Percentiles rank a stretch among this genome's conserved stretches.
Evolutionary conservation across 306 rosid genomes (phyloP).

Genomic region (Prunus campanulata): DNA sequence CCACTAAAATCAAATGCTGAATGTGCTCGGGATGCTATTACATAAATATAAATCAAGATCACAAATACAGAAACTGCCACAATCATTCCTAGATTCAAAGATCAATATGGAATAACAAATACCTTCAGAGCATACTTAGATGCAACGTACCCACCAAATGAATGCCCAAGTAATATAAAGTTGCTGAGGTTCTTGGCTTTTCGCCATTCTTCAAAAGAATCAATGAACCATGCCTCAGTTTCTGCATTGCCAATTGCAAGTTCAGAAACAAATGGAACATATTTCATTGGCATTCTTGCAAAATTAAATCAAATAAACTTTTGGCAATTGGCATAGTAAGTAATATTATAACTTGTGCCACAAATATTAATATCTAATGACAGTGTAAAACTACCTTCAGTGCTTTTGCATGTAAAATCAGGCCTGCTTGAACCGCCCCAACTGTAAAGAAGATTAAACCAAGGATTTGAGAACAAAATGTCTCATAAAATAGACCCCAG

Average conservation of each 20-base stretch:
- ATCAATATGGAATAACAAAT: constrained; percentile 23
- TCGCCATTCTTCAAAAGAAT: constrained; percentile 97
- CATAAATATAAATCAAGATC: constrained; percentile 24
- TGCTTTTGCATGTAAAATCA: constrained; percentile 90
- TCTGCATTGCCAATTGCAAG: constrained; percentile 51
- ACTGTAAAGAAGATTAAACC: constrained; percentile 44
- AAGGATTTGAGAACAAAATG: not conserved
- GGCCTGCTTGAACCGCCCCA: constrained; percentile 99
- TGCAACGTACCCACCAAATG: constrained; percentile 97
- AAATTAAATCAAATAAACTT: not conserved
- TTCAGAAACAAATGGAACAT: not conserved
- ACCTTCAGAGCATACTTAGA: constrained; percentile 94
- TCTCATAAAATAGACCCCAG: not conserved
- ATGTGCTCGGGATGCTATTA: constrained; percentile 92
- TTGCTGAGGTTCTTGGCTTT: constrained; percentile 85
- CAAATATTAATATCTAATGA: not conserved
- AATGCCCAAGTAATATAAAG: constrained; percentile 90
- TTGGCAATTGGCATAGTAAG: not conserved
- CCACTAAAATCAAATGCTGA: constrained; percentile 84
- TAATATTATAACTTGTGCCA: not conserved
- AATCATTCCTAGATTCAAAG: constrained; percentile 8
- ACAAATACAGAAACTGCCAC: constrained; percentile 17
- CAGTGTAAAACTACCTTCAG: constrained; percentile 63
- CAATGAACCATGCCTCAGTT: constrained; percentile 94
- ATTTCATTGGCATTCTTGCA: not conserved